A percentile compares a stretch with the other conserved stretches of the same genome.
These are phyloP conservation scores for Wickerhamiella brachini DNA, from an alignment of 805 yeast species.

Conservation along the genomic window DNA sequence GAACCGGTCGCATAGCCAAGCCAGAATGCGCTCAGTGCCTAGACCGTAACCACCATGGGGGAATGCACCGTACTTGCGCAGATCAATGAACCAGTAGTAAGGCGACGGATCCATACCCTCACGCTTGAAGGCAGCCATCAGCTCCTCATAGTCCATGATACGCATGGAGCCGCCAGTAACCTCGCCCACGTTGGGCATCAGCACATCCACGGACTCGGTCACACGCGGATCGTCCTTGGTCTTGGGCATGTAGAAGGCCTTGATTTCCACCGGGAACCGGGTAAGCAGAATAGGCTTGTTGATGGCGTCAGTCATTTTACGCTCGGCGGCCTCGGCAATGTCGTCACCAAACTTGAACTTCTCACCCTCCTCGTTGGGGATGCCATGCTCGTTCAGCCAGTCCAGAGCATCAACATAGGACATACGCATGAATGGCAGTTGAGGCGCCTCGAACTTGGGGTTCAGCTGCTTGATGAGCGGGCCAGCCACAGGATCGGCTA, in stretches of 20 bases:
- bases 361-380: slow-evolving; percentile 90
- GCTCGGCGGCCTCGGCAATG: slow-evolving; percentile 98
- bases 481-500: slow-evolving; percentile 87
- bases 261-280: slow-evolving; percentile 92
- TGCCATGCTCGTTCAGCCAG: slow-evolving; percentile 92
- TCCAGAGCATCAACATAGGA: slow-evolving; percentile 80
- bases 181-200: slow-evolving; percentile 99
- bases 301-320: slow-evolving; percentile 93
- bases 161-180: slow-evolving; percentile 99
- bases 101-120: slow-evolving; percentile 72
- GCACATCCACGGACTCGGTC: slow-evolving; percentile 94
- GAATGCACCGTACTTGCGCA: slow-evolving; percentile 91
- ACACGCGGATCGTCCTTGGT: slow-evolving; percentile 83
- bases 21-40: slow-evolving; percentile 95
- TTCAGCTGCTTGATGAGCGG: slow-evolving; percentile 80
- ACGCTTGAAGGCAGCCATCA: slow-evolving; percentile 81
- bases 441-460: slow-evolving; percentile 79
- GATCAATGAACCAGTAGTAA: slow-evolving; percentile 94
- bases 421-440: slow-evolving; percentile 80
- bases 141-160: slow-evolving; percentile 66
- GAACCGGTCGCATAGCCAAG: slow-evolving; percentile 95
- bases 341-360: slow-evolving; percentile 94
- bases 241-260: slow-evolving; percentile 95
- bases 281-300: slow-evolving; percentile 85
- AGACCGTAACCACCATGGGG: slow-evolving; percentile 99